phyloP scores from a whole-genome alignment of 495 filamentous ascomycete species.

The Aspergillus heteromorphus region DNA sequence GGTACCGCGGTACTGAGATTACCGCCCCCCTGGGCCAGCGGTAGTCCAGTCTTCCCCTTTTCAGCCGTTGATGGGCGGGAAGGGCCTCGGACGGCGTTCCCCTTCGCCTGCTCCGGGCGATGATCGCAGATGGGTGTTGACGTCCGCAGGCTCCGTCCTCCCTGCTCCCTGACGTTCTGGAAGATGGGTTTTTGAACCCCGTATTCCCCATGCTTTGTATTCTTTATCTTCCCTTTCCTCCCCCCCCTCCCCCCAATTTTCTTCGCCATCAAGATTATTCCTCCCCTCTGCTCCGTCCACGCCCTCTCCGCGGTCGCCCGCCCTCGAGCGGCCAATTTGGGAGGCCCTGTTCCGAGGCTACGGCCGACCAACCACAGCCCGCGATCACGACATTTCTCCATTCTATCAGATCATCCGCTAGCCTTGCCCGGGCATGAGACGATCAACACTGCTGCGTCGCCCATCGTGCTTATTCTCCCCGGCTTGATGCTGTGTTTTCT shows the following conservation, averaged over 20 bases:
- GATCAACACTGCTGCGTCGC: slow-evolving; percentile 14
- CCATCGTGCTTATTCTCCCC: slow-evolving; percentile 14
- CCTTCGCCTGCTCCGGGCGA: background rate
- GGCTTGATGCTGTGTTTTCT: slow-evolving; percentile 8
- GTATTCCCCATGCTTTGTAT: background rate
- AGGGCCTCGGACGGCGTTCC: background rate
- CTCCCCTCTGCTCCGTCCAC: background rate
- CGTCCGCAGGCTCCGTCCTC: background rate
- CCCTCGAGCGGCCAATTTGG: slow-evolving; percentile 21
- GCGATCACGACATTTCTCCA: slow-evolving; percentile 50
- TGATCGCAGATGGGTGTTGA: background rate
- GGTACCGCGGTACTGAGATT: background rate
- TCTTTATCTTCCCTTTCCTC: background rate
- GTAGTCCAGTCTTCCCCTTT: background rate
- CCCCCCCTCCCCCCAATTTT: background rate
- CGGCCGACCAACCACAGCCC: slow-evolving; percentile 25
- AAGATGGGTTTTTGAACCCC: background rate
- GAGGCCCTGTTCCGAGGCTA: slow-evolving; percentile 2
- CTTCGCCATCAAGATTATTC: background rate
- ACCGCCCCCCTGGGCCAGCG: background rate
- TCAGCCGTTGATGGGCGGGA: background rate
- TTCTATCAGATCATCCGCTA: slow-evolving; percentile 46
- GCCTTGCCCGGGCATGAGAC: slow-evolving; percentile 20
- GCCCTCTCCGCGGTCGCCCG: background rate
- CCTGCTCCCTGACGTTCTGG: background rate